Conservation (phyloP, 768 basidiomycete species). For the Mycena filopes region DNA sequence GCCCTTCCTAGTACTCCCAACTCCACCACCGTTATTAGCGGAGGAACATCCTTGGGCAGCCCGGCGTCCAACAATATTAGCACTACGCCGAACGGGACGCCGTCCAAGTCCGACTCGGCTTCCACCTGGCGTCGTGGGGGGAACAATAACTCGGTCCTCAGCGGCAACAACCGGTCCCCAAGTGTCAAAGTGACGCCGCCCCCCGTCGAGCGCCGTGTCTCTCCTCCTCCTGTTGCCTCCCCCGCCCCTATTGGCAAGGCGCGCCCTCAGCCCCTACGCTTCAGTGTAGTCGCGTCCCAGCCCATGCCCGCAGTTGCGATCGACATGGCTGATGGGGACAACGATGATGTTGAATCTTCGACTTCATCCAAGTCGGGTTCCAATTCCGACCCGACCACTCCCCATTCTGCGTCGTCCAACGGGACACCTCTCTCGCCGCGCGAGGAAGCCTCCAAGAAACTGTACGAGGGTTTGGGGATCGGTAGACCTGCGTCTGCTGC, state of each 20-base stretch:
- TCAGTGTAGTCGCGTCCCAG: constrained; percentile 62
- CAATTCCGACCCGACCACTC: constrained; percentile 80
- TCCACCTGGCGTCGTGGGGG: constrained; percentile 85
- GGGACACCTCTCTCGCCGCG: constrained; percentile 79
- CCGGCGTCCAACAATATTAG: constrained; percentile 53
- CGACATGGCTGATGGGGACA: constrained; percentile 61
- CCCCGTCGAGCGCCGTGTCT: constrained; percentile 62
- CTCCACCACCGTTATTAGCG: constrained; percentile 76
- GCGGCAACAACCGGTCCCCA: constrained; percentile 71
- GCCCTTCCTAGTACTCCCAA: constrained; percentile 65
- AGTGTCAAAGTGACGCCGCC: constrained; percentile 81
- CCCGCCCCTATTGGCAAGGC: constrained; percentile 46
- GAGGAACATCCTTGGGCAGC: constrained; percentile 75
- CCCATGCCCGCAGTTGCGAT: constrained; percentile 66
- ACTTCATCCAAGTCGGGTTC: constrained; percentile 65
- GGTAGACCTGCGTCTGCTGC: constrained; percentile 71
- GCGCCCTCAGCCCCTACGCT: constrained; percentile 77
- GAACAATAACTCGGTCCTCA: constrained; percentile 77
- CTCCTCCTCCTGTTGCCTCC: constrained; percentile 57
- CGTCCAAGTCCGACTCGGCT: constrained; percentile 86
- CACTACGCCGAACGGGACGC: constrained; percentile 42
- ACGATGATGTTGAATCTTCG: constrained; percentile 66
- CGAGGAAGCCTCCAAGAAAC: constrained; percentile 87
- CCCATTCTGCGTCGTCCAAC: constrained; percentile 75
- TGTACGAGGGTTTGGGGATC: constrained; percentile 90